Percentiles rank a stretch among this genome's conserved stretches.
Evolutionary conservation across 495 filamentous ascomycete genomes (phyloP).

Genomic region (Staphylotrichum longicolle): DNA sequence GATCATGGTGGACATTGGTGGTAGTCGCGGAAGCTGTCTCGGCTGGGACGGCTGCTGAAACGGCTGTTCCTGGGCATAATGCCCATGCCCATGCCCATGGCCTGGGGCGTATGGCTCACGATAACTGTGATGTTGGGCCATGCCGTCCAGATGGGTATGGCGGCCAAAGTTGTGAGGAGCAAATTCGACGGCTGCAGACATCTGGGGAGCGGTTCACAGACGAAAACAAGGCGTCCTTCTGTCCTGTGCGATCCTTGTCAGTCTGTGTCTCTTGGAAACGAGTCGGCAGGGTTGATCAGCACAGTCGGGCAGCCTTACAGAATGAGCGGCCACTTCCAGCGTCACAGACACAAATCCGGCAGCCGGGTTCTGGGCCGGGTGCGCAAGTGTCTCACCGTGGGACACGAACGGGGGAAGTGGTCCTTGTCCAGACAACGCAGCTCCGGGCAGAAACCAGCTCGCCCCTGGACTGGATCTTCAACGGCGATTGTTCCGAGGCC

Average conservation of each 20-base stretch:
- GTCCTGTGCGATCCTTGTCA: conserved; percentile 24
- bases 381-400: conserved; percentile 26
- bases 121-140: conserved; percentile 44
- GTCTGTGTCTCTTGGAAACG: conserved; percentile 19
- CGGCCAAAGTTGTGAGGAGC: conserved; percentile 42
- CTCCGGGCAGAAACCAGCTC: conserved; percentile 7
- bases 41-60: conserved; percentile 23
- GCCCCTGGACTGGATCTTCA: conserved; percentile 1
- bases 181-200: conserved; percentile 43
- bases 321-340: conserved; percentile 21
- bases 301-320: conserved; percentile 18
- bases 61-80: conserved; percentile 42
- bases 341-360: conserved; percentile 30
- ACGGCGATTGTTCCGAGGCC: conserved; percentile 3
- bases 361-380: conserved; percentile 29
- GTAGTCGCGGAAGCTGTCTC: conserved; percentile 30
- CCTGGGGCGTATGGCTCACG: conserved; percentile 42
- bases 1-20: conserved; percentile 35
- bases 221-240: conserved; percentile 15
- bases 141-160: conserved; percentile 47
- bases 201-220: conserved; percentile 27
- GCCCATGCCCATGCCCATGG: conserved; percentile 16
- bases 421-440: conserved; percentile 10
- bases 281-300: conserved; percentile 4
- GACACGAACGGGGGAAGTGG: conserved; percentile 1